Evolutionary conservation across 148 eudicot species (phyloP).

Genomic region (Fagopyrum esculentum): DNA sequence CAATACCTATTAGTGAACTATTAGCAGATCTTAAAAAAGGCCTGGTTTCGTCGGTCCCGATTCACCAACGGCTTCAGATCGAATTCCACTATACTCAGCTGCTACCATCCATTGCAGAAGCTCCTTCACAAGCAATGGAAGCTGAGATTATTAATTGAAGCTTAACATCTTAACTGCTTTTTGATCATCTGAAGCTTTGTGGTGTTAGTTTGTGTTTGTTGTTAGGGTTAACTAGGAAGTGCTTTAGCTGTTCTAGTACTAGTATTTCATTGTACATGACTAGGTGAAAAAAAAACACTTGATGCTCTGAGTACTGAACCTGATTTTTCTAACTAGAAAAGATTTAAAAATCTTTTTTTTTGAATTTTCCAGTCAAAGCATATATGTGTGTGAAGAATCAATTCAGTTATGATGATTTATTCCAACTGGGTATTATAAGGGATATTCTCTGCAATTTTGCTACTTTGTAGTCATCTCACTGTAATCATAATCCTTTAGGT

Average conservation of each 20-base stretch:
- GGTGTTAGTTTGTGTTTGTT: neutral
- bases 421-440: neutral
- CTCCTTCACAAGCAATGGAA: conserved; percentile 1
- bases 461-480: neutral
- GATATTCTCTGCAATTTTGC: neutral
- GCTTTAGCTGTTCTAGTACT: neutral
- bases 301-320: conserved; percentile 7
- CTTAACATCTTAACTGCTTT: conserved; percentile 12
- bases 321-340: conserved; percentile 8
- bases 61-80: conserved; percentile 76
- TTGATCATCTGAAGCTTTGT: neutral
- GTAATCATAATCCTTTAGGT: neutral
- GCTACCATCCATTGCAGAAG: conserved; percentile 3
- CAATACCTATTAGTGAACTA: conserved; percentile 79
- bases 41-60: conserved; percentile 46
- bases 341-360: neutral
- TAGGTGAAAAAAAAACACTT: neutral
- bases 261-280: conserved; percentile 11
- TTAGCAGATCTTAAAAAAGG: conserved; percentile 86
- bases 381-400: conserved; percentile 1
- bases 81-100: conserved; percentile 67
- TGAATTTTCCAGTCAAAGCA: conserved; percentile 2
- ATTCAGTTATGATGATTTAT: neutral
- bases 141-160: neutral
- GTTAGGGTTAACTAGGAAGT: conserved; percentile 11